A percentile compares a stretch with the other conserved stretches of the same genome.
phyloP scores from a whole-genome alignment of 2,329 filamentous ascomycete genomes.

The Xylariaceae sp. region DNA sequence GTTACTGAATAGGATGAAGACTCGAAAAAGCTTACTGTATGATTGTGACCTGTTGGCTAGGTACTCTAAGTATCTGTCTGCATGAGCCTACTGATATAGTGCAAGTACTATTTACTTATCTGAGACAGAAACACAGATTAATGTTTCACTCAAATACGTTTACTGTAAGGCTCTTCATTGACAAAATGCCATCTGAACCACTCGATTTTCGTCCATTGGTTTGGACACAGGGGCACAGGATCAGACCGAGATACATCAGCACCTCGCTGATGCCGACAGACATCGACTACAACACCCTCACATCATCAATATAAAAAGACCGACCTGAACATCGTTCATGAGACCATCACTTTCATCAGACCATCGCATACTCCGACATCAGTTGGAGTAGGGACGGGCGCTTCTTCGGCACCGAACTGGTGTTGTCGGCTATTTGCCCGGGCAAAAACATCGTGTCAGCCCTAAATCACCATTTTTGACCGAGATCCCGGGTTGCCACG shows the following conservation, averaged over 20 bases:
- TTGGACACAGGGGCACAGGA: no score
- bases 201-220: no score
- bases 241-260: no score
- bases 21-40: neutral
- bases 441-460: conserved; percentile 14
- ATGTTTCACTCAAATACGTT: no score
- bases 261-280: no score
- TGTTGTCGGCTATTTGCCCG: neutral
- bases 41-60: neutral
- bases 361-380: neutral
- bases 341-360: neutral
- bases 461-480: conserved; percentile 2
- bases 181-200: no score
- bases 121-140: no score
- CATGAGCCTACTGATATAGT: no score
- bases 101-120: no score
- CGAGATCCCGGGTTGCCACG: neutral
- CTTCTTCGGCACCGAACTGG: neutral
- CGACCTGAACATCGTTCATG: neutral
- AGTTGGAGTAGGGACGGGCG: neutral
- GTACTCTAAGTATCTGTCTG: no score
- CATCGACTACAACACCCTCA: no score
- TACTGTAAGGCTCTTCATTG: no score
- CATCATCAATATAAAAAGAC: neutral
- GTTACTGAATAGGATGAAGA: neutral